Base-by-base conservation (phyloP, 176 grass and related monocot species). In the Oryza coarctata region DNA sequence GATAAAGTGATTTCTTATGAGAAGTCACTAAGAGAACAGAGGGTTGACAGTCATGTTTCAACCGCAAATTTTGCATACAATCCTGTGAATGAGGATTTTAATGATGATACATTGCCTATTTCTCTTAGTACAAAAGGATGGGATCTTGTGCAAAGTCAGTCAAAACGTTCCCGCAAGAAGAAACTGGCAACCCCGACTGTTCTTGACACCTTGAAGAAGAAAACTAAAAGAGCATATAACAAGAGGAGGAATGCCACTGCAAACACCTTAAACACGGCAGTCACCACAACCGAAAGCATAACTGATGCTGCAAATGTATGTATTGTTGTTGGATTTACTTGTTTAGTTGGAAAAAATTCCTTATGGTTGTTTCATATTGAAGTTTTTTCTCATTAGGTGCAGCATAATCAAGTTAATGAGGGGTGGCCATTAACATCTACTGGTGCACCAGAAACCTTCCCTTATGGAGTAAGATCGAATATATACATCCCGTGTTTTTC, bases 1-100 rank as follows among this genome's bases (percentile, higher is more conserved):
- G 90, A 95, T 83, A 95, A 90, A 87, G 89, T 94, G 71, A 91
- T 94, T 17, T 94, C 92, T 31, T 91, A 88, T 81, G 89, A 94
- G 75, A 94, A 89, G 67, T 91, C 89, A 34, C 31, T 91, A 25
- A 89, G 92, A 82, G 92, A 94, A 76, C 92, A 94, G 73, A 83
- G 92, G 71, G 89, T 95, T 82, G 87, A 92, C 63, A 87, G 28
- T 70, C 84, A 92, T 80, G 81, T 95, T 52, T 83, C 87, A 58
- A 66, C 93, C 33, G 72, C 90, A 36, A 90, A 86, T 85, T 92
- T 92, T 76, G 86, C 93, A 55, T 92, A 95, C 80, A 90, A 92
- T 77, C 86, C 90, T 80, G 88, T 95, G 71, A 95, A 95, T 20
- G 90, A 95, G 82, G 90, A 95, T 87, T 95, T 95, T 63, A 87